phyloP scores from a whole-genome alignment of 2,329 filamentous ascomycete genomes.

The Aspergillus sp. region DNA sequence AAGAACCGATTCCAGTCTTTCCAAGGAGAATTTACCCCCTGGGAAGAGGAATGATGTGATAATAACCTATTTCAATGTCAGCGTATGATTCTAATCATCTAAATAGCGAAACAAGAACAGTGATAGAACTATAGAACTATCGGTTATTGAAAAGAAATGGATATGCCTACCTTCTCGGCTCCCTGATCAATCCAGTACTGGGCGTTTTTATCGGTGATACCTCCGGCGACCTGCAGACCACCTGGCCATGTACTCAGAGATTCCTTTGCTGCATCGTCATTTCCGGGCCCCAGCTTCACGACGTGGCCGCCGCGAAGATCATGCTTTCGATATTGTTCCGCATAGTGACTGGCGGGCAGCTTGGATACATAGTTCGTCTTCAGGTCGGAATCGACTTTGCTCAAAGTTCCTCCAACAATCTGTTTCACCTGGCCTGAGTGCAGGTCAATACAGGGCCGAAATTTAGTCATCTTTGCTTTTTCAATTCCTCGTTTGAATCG shows the following conservation, averaged over 20 bases:
- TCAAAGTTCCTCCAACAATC: constrained; percentile 91
- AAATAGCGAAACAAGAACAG: too few species aligned
- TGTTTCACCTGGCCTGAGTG: constrained; percentile 98
- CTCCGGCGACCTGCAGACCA: constrained; percentile 86
- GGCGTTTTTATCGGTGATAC: constrained; percentile 82
- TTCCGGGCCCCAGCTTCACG: constrained; percentile 91
- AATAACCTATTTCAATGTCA: constrained; percentile 65
- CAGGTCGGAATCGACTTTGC: constrained; percentile 59
- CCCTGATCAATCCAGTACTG: constrained; percentile 79
- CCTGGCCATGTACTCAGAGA: constrained; percentile 74
- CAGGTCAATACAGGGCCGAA: constrained; percentile 93
- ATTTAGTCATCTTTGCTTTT: constrained; percentile 69
- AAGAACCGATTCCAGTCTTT: constrained; percentile 70
- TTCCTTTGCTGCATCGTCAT: constrained; percentile 72
- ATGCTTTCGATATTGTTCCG: constrained; percentile 72
- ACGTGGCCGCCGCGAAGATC: constrained; percentile 78
- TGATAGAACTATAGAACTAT: neutral
- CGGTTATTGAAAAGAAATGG: constrained; percentile 6
- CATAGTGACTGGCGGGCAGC: constrained; percentile 76
- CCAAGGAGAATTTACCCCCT: constrained; percentile 71
- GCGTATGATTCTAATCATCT: neutral
- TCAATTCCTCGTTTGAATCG: constrained; percentile 3
- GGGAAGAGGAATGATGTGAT: constrained; percentile 96
- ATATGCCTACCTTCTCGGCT: constrained; percentile 71
- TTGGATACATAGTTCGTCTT: constrained; percentile 91